Base-by-base conservation (phyloP, 108 stramenopile species). In the Skeletonema marinoi region DNA sequence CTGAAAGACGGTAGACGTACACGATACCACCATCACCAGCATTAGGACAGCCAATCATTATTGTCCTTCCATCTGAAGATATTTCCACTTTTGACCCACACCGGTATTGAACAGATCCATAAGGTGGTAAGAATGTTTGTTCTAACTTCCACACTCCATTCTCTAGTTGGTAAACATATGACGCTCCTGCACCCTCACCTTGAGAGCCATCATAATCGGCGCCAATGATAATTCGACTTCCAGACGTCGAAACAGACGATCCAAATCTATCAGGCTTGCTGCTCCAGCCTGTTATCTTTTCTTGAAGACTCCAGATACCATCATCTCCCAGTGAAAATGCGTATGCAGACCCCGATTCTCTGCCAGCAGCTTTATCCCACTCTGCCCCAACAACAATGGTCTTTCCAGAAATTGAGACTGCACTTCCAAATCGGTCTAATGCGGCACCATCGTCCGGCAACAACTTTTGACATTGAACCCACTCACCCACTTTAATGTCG, bases 391-490 rank as follows among this genome's bases (percentile, higher is more conserved):
- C 71, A 33, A 72, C 71, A 41, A 78, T 39, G 2, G 78, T 78
- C 21, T 51, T 78, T 11, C 69, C 71, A 10, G 78, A 62, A 67
- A 78, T 66, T 61, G 71, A 39, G 4, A 78, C 66, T 9, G 58
- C 9, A 51, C 39, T 78, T 12, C 71, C 78, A 68, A 78, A 78
- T 50, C 66, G 33, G 65, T 78, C 78, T n/a, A 32, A 39, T 1
- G 78, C 36, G 0, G 58, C 65, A 36, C 71, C 78, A 72, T 78
- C 78, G 25, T 78, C 78, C 17, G 71, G 78, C 41, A 78, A 56
- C 17, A 78, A 44, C 44, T 78, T 78, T 72, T 78, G 78, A 56
- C 78, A 78, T 46, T 78, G 71, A 1, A 78, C 46, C 78, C 78
- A 78, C 19, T 71, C 58, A n/a, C 71, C 71, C 1, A 46, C 65